Evolutionary conservation across 2,329 filamentous ascomycete genomes (phyloP).

Genomic region (Phyllosticta citribraziliensis): DNA sequence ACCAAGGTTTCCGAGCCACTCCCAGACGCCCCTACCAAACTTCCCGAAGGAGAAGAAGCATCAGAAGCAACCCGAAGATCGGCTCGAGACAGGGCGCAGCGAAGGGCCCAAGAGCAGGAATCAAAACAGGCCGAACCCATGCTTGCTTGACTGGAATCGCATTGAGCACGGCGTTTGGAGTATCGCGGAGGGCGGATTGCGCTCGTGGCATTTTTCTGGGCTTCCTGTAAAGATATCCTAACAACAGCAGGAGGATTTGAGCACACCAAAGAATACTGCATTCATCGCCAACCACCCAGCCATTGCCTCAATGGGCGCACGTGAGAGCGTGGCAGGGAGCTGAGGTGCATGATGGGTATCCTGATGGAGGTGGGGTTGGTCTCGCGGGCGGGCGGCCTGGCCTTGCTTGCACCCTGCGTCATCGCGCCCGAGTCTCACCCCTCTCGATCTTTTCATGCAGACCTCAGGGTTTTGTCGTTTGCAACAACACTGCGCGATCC

Average conservation of each 20-base stretch:
- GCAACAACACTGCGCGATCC: neutral
- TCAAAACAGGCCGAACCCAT: conserved; percentile 24
- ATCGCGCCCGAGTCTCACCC: neutral
- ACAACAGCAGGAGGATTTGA: neutral
- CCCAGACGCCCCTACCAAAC: conserved; percentile 29
- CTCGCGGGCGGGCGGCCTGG: neutral
- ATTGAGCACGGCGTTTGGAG: conserved; percentile 10
- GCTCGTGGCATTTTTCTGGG: neutral
- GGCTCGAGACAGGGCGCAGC: conserved; percentile 23
- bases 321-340: neutral
- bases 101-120: conserved; percentile 24
- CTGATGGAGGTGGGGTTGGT: neutral
- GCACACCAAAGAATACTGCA: neutral
- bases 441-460: neutral
- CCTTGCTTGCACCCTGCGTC: neutral
- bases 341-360: neutral
- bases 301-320: neutral
- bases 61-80: conserved; percentile 17
- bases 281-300: neutral
- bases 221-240: conserved; percentile 6
- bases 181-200: neutral
- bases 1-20: conserved; percentile 30
- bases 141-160: conserved; percentile 20
- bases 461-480: neutral
- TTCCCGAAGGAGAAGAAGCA: conserved; percentile 20